Percentiles rank a stretch among this genome's conserved stretches.
phyloP scores from a whole-genome alignment of 768 basidiomycete species.

The Leucocoprinus leucothites region DNA sequence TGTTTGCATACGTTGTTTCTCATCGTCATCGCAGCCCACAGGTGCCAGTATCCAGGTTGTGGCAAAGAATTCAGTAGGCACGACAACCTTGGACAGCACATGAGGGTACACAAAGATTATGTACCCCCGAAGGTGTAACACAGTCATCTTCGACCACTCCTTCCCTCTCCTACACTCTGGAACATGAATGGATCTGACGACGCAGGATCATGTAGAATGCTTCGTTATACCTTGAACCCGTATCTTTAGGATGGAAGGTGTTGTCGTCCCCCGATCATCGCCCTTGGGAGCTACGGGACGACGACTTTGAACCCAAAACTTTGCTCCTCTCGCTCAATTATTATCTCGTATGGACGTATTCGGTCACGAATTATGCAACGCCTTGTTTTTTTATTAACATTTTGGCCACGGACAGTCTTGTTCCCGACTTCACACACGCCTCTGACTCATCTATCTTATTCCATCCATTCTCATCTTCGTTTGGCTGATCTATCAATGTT shows the following conservation, averaged over 20 bases:
- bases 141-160: constrained; percentile 8
- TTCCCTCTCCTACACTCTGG: constrained; percentile 13
- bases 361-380: neutral
- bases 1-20: constrained; percentile 8
- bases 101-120: constrained; percentile 72
- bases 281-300: neutral
- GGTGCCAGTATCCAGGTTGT: constrained; percentile 77
- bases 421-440: too few relatives aligned
- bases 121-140: constrained; percentile 24
- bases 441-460: too few relatives aligned
- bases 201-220: neutral
- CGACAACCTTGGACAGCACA: constrained; percentile 87
- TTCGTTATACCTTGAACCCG: neutral
- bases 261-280: constrained; percentile 1
- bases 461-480: neutral
- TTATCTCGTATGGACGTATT: neutral
- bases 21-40: constrained; percentile 53
- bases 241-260: constrained; percentile 10
- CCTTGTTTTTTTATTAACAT: neutral
- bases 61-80: constrained; percentile 83
- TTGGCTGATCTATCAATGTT: neutral
- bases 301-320: constrained; percentile 5
- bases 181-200: constrained; percentile 2
- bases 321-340: neutral
- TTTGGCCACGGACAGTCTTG: constrained; percentile 1